Percentiles rank a stretch among this genome's conserved stretches.
phyloP scores from a whole-genome alignment of 192 early-diverging fungal species.

The Thoreauomyces humboldtii region DNA sequence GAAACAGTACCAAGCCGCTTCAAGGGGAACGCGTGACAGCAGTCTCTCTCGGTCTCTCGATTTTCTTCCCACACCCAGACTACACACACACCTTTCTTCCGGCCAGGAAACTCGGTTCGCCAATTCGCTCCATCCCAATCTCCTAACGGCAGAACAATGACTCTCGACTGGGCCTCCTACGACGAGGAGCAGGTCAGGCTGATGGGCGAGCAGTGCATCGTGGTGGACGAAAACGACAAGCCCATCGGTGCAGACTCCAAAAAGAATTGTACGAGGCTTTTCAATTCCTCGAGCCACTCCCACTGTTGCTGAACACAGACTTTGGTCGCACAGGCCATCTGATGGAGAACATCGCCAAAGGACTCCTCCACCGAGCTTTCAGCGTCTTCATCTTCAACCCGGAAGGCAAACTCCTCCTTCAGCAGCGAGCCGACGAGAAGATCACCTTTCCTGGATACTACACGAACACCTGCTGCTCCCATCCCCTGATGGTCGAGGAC shows the following conservation, averaged over 20 bases:
- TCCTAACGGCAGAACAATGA: too few relatives aligned
- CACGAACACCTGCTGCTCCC: constrained; percentile 99
- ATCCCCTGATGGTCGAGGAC: constrained; percentile 76
- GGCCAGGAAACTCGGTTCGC: too few relatives aligned
- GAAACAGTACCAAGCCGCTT: too few relatives aligned
- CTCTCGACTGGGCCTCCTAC: constrained; percentile 39
- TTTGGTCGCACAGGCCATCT: constrained; percentile 68
- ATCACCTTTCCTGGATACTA: constrained; percentile 97
- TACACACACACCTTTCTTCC: too few relatives aligned
- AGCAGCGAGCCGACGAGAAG: constrained; percentile 94
- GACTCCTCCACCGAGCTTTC: constrained; percentile 94
- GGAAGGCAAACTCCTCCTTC: constrained; percentile 81
- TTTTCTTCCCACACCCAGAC: too few relatives aligned
- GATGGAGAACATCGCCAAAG: constrained; percentile 89
- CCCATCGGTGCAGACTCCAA: constrained; percentile 83
- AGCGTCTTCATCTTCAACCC: constrained; percentile 93
- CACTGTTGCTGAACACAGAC: not conserved
- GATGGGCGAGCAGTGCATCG: constrained; percentile 98
- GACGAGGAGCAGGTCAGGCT: constrained; percentile 78
- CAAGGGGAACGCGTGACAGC: too few relatives aligned
- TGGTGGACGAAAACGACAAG: constrained; percentile 84
- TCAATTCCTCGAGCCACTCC: not conserved
- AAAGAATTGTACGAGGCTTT: constrained; percentile 73
- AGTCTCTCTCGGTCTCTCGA: too few relatives aligned
- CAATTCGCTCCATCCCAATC: too few relatives aligned